Base-by-base conservation (phyloP, 345 rosid species). In the Gossypium mustelinum region DNA sequence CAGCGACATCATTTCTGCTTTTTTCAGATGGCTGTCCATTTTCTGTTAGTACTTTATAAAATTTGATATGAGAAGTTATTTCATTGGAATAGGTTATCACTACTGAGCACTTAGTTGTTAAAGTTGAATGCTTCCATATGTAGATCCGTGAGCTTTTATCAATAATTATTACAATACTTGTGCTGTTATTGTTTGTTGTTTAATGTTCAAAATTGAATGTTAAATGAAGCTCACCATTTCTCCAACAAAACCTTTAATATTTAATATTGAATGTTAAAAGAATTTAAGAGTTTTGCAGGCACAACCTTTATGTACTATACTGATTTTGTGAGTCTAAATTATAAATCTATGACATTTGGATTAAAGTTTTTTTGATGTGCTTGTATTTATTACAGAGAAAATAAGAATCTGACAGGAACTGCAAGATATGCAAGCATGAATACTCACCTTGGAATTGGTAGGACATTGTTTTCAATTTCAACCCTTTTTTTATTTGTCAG, bases 341-440 rank as follows among this genome's bases (percentile, higher is more conserved):
- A 27, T 72, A 72, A 59, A 56, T 72, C 39, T 24, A 5, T 45
- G 29, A 59, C 56, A 60, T 24, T 16, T 71, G 2, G 44, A 9
- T 16, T 68, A 16, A 68, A 27, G 1, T 1, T 8, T 68, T 50
- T 25, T 9, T 60, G 47, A 13, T 2, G 22, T 48, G 58, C 58
- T 73, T 74, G 9, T 72, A 59, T 59, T 25, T 9, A 5, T 54
- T 85, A 72, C 87, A 95, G 99, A 80, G 99, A 95, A 81, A 95
- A 95, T 73, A 93, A 95, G 80, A 93, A 92, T 81, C 84, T 95
- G 82, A 93, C 98, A 25, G 98, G 99, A 82, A 95, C 99, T 76
- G 98, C 99, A 59, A 90, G 99, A 89, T 95, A 95, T 87, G 99
- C 99, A 47, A 95, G 99, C 90, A 95, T 90, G 98, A 93, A 93